Evolutionary conservation across 495 filamentous ascomycete genomes (phyloP).

Genomic region (Trichoderma asperelloides): DNA sequence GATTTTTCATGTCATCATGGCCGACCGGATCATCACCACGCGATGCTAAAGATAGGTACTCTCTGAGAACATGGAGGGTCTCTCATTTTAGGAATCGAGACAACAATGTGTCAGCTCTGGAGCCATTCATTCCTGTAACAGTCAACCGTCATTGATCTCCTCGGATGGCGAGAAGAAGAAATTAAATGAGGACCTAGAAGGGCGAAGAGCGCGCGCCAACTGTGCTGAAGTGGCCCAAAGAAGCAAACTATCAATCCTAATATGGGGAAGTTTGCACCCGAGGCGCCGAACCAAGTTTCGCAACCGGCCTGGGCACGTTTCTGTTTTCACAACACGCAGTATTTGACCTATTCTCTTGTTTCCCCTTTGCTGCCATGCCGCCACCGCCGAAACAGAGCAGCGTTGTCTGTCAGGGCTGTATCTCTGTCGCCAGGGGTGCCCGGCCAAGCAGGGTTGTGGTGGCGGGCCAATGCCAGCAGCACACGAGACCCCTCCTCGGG

Average conservation of each 20-base stretch:
- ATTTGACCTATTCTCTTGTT: background rate
- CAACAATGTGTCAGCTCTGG: background rate
- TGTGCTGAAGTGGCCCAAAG: background rate
- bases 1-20: background rate
- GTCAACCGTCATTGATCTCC: background rate
- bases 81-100: background rate
- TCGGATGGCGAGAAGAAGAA: background rate
- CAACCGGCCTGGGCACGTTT: background rate
- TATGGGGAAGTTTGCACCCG: background rate
- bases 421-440: background rate
- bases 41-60: background rate
- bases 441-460: background rate
- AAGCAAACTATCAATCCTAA: background rate
- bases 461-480: conserved; percentile 29
- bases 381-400: background rate
- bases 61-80: background rate
- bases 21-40: background rate
- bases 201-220: background rate
- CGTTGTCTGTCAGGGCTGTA: background rate
- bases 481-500: conserved; percentile 37
- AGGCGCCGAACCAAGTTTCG: background rate
- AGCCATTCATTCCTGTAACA: background rate
- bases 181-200: background rate
- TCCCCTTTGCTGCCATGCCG: background rate
- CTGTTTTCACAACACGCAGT: background rate